Base-by-base conservation (phyloP, 495 filamentous ascomycete species). In the Xylaria telfairii region DNA sequence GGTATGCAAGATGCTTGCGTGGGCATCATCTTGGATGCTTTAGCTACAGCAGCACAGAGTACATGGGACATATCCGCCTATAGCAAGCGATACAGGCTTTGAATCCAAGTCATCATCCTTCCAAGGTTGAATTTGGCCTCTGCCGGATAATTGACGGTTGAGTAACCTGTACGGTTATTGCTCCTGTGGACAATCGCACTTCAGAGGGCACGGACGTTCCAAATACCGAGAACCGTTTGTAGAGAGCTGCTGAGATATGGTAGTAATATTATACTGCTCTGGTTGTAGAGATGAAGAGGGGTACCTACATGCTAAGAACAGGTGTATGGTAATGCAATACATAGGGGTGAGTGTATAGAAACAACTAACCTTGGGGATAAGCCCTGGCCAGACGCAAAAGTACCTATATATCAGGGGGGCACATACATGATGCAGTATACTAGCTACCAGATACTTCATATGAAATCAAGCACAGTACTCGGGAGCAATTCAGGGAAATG, bases 1-100 rank as follows among this genome's bases (percentile, higher is more conserved):
- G 59, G n/a, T 24, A 62, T 62, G 59, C 59, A 62, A 41, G 59
- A 62, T 62, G 59, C 57, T 42, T 62, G 59, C 59, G 59, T 62
- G 59, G 56, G 37, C 37, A 42, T 62, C 37, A 42, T 62, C 59
- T 32, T 62, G 59, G 34, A 62, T 41, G 59, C 37, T 62, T 41
- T 15, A n/a, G 32, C 32, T 42, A 42, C 34, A 28, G n/a, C n/a
- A n/a, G n/a, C n/a, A n/a, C n/a, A n/a, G n/a, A n/a, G n/a, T n/a
- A n/a, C n/a, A n/a, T n/a, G n/a, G n/a, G n/a, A n/a, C n/a, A n/a
- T n/a, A n/a, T n/a, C n/a, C n/a, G n/a, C 34, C 21, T 61, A 24
- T n/a, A 32, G 34, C 57, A 61, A 41, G 34, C 34, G 26, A 41
- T 57, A n/a, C 28, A n/a, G 53, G 15, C 53, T 10, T 59, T n/a